Percentiles rank a stretch among this genome's conserved stretches.
Evolutionary conservation across 129 eudicot genomes (phyloP).

Genomic region (Sambucus nigra): DNA sequence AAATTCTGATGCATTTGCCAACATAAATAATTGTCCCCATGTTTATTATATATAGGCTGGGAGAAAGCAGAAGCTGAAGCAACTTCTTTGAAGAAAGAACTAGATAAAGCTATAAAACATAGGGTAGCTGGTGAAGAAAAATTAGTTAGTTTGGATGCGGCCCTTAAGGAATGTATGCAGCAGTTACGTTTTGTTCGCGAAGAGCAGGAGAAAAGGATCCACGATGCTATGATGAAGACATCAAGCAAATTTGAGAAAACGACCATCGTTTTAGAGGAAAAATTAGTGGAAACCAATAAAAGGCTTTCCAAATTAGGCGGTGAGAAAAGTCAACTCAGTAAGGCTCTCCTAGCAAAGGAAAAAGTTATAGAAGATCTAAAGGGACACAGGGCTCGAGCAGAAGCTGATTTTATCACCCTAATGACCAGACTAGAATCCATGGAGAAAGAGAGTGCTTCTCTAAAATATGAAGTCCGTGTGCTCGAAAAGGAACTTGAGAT

Average conservation of each 20-base stretch:
- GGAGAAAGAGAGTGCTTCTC: constrained; percentile 65
- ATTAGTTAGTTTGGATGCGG: constrained; percentile 56
- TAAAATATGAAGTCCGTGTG: constrained; percentile 69
- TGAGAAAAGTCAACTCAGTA: constrained; percentile 55
- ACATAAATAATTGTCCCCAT: not conserved
- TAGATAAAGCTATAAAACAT: constrained; percentile 52
- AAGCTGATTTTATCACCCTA: constrained; percentile 43
- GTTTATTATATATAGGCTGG: constrained; percentile 62
- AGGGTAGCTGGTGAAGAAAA: constrained; percentile 58
- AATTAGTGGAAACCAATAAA: constrained; percentile 46
- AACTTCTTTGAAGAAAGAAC: constrained; percentile 54
- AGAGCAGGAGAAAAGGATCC: constrained; percentile 78
- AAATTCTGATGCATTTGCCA: not conserved
- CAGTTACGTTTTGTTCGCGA: constrained; percentile 84
- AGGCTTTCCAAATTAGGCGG: constrained; percentile 36
- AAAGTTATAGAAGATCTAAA: constrained; percentile 45
- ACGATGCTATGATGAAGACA: constrained; percentile 56
- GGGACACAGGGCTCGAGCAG: constrained; percentile 33
- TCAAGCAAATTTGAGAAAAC: constrained; percentile 59
- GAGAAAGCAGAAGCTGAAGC: constrained; percentile 79
- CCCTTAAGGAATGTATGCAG: constrained; percentile 89
- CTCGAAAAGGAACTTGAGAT: constrained; percentile 88
- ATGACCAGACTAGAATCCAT: constrained; percentile 44
- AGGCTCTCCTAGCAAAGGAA: constrained; percentile 54
- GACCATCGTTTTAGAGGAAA: constrained; percentile 32